Base-by-base conservation (phyloP, 1,139 yeast species). In the Hemisphaericaspora xylanilytica region DNA sequence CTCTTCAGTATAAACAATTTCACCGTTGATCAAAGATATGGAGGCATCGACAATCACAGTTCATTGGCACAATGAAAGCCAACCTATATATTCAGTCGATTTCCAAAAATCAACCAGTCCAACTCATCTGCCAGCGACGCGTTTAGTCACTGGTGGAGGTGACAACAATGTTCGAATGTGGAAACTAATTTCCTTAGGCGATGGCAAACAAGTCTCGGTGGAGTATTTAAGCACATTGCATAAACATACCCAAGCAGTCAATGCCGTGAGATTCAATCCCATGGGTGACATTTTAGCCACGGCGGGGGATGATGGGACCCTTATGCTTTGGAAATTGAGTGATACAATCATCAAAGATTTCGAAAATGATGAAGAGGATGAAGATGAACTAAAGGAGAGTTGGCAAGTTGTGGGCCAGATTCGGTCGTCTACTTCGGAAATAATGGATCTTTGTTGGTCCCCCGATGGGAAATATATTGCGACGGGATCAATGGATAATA, bases 171-270 rank as follows among this genome's bases (percentile, higher is more conserved):
- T 89, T 11, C 70, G 97, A 39, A 64, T 88, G 26, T 82, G 95
- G 81, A 58, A 47, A 40, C 43, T 49, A 13, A 30, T 24, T 12
- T 31, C 27, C 17, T 36, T 31, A 15, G 32, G 12, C 11, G 32
- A 29, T 11, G 17, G 24, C 3, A 29, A 15, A 29, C 28, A 17
- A 15, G 16, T 38, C 5, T 22, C 46, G 10, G 54, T 83, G 20
- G 81, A 81, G 40, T 86, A 79, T 64, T 65, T 89, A 26, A 76
- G 94, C 15, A 87, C 97, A 0, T 69, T 94, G 36, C 62, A 81
- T 3, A 89, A 89, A 51, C 98, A 94, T 57, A 85, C 94, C 2
- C 96, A 89, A 59, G 96, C 98, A 0, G 97, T 92, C 14, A 92
- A 92, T 58, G 89, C 80, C 25, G 96, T 88, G 5, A 69, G 96